Conservation (phyloP, 495 filamentous ascomycete species). For the Hyaloscypha finlandica region DNA sequence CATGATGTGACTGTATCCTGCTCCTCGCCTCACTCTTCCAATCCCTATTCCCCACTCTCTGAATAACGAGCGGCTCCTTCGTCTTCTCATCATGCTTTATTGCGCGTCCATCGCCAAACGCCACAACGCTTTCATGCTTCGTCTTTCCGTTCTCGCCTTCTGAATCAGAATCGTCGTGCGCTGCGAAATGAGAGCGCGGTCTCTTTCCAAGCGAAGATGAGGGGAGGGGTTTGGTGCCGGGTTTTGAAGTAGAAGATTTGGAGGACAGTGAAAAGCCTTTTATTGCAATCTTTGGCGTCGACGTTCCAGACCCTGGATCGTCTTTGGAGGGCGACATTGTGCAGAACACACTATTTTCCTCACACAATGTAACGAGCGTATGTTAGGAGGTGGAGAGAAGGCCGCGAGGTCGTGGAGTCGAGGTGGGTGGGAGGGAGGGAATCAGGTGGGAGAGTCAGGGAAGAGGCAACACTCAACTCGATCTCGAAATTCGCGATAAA, state of each 20-base stretch:
- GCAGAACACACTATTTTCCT: no score
- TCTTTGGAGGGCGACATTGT: conserved; percentile 28
- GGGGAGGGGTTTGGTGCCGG: conserved; percentile 16
- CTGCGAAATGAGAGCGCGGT: conserved; percentile 17
- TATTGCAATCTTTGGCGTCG: conserved; percentile 29
- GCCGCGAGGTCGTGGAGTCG: background rate
- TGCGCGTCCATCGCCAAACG: conserved; percentile 37
- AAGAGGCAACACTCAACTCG: conserved; percentile 9
- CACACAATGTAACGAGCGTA: no score
- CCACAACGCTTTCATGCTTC: conserved; percentile 42
- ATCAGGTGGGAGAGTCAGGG: background rate
- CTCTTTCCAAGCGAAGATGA: conserved; percentile 30
- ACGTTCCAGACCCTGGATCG: background rate
- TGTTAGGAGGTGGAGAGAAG: no score
- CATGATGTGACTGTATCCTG: conserved; percentile 34
- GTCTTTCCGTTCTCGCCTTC: conserved; percentile 8
- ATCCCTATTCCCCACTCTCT: conserved; percentile 65
- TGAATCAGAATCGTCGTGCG: conserved; percentile 20
- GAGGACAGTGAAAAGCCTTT: conserved; percentile 30
- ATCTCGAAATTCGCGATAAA: background rate
- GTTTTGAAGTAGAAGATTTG: conserved; percentile 2
- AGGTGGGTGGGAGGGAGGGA: background rate
- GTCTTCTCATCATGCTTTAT: conserved; percentile 36
- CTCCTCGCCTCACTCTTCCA: conserved; percentile 67
- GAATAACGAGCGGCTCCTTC: conserved; percentile 62